Evolutionary conservation across 768 basidiomycete species (phyloP).

Genomic region (Russula compacta): DNA sequence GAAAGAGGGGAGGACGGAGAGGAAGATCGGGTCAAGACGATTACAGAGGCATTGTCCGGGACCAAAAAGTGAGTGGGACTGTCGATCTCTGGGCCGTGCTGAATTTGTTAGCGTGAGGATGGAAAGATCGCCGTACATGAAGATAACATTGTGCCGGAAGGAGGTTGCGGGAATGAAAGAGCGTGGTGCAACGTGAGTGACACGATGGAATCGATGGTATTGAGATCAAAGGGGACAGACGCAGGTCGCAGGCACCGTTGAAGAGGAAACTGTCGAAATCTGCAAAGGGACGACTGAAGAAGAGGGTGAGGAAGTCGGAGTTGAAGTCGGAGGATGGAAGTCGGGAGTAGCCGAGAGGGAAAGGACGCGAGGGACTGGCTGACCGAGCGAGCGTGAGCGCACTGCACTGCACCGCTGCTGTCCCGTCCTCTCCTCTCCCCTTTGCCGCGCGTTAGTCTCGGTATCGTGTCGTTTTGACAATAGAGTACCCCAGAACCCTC

Average conservation of each 20-base stretch:
- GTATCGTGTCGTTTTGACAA: slow-evolving; percentile 1
- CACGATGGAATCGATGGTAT: neutral
- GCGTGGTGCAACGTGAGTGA: slow-evolving; percentile 44
- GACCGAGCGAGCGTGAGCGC: too few relatives aligned
- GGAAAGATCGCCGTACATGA: slow-evolving; percentile 56
- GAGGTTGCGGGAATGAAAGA: slow-evolving; percentile 30
- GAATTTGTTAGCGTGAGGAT: slow-evolving; percentile 3
- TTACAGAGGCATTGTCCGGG: slow-evolving; percentile 41
- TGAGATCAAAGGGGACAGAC: too few relatives aligned
- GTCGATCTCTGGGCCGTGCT: neutral
- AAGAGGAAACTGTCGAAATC: slow-evolving; percentile 48
- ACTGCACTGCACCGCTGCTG: too few relatives aligned
- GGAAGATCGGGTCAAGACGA: slow-evolving; percentile 24
- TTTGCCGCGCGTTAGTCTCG: neutral
- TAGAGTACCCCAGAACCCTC: neutral
- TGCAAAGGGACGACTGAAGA: slow-evolving; percentile 47
- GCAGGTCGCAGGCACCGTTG: slow-evolving; percentile 49
- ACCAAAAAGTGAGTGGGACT: slow-evolving; percentile 44
- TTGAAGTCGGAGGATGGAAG: slow-evolving; percentile 15
- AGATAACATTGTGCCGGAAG: slow-evolving; percentile 47
- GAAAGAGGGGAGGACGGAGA: slow-evolving; percentile 25
- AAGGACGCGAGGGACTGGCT: neutral
- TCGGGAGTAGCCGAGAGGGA: slow-evolving; percentile 11
- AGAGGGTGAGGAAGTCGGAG: slow-evolving; percentile 29
- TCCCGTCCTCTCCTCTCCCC: neutral